Evolutionary conservation across 1,139 yeast species (phyloP).

Genomic region (Ogataea hybrid): DNA sequence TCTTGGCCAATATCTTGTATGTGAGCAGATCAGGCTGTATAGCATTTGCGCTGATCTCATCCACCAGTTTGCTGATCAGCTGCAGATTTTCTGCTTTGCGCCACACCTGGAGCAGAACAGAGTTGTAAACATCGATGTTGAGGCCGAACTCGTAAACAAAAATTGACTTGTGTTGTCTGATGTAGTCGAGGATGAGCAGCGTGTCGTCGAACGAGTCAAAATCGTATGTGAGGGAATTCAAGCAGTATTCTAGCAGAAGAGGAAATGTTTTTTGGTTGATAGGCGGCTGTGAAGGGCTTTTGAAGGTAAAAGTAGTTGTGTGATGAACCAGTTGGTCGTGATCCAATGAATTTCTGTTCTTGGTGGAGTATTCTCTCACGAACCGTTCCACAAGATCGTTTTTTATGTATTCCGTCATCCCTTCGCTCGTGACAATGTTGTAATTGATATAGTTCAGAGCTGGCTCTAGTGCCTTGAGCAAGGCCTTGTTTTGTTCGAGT

Average conservation of each 20-base stretch:
- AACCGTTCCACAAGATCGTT: conserved; percentile 23
- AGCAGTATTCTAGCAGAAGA: conserved; percentile 25
- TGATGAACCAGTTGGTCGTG: background rate
- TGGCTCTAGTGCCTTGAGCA: conserved; percentile 24
- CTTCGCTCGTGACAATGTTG: conserved; percentile 18
- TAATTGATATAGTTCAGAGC: conserved; percentile 24
- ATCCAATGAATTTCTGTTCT: background rate
- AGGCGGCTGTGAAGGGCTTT: conserved; percentile 16
- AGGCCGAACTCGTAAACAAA: conserved; percentile 31
- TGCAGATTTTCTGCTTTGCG: conserved; percentile 27
- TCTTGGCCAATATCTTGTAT: conserved; percentile 25
- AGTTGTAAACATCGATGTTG: conserved; percentile 31
- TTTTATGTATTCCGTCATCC: conserved; percentile 24
- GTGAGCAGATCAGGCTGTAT: conserved; percentile 32
- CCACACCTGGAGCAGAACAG: conserved; percentile 29
- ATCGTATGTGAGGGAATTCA: conserved; percentile 29
- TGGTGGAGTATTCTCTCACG: conserved; percentile 3
- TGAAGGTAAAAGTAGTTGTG: background rate
- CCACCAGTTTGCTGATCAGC: conserved; percentile 23
- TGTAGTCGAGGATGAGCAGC: conserved; percentile 23
- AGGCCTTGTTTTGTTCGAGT: conserved; percentile 8
- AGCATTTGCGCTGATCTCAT: conserved; percentile 32
- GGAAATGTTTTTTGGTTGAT: conserved; percentile 29
- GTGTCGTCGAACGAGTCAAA: conserved; percentile 30
- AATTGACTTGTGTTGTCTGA: conserved; percentile 29